These are phyloP conservation scores for Neurospora sp. DNA, from an alignment of 495 filamentous ascomycete genomes.

Conservation along the genomic window DNA sequence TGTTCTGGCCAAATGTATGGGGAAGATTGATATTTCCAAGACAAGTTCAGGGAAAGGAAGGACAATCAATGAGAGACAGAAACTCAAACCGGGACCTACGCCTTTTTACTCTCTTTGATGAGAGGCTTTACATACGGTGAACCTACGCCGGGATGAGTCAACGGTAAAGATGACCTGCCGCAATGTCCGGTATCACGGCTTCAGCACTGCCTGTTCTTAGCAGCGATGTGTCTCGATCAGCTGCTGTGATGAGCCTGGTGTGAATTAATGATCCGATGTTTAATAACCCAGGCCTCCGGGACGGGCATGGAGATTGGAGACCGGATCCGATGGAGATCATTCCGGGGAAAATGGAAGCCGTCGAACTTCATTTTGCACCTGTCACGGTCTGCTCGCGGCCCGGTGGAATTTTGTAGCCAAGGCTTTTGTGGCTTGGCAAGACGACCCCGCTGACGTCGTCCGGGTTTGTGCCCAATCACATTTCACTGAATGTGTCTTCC, in stretches of 20 bases:
- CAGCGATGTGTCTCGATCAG: background rate
- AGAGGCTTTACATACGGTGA: background rate
- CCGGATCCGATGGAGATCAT: background rate
- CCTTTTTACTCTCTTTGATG: background rate
- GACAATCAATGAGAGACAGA: background rate
- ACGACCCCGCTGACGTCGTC: slow-evolving; percentile 11
- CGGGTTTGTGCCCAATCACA: slow-evolving; percentile 2
- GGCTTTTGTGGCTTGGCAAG: background rate
- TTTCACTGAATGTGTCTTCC: background rate
- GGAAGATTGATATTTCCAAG: background rate
- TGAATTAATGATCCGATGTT: background rate
- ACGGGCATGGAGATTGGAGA: background rate
- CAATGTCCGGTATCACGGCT: background rate
- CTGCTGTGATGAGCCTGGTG: background rate
- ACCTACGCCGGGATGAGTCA: slow-evolving; percentile 2
- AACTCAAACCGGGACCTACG: slow-evolving; percentile 5
- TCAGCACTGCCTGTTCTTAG: background rate
- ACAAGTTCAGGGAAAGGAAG: background rate
- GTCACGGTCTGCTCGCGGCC: background rate
- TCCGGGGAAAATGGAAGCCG: background rate
- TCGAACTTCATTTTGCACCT: background rate
- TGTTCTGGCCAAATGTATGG: background rate
- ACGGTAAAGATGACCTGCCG: background rate
- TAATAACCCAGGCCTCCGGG: background rate
- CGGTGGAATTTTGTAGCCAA: background rate